phyloP scores from a whole-genome alignment of 2,329 filamentous ascomycete species.

The Herpotrichia juniperi region DNA sequence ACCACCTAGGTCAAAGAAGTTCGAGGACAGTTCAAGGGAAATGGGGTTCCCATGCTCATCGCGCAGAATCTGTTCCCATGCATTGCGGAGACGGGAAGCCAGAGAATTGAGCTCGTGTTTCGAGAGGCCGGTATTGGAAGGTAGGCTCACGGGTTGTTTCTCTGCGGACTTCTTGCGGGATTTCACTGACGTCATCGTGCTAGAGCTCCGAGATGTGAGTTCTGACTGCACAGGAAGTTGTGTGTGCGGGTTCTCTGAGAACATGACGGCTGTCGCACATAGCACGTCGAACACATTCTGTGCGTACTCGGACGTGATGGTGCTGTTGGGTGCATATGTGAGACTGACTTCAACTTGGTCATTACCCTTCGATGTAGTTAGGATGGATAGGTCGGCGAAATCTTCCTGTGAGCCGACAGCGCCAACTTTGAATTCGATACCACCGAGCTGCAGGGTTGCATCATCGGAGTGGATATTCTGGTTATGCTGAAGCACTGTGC shows the following conservation, averaged over 20 bases:
- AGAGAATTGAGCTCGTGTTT: slow-evolving; percentile 28
- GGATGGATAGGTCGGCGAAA: slow-evolving; percentile 40
- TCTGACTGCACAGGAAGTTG: slow-evolving; percentile 32
- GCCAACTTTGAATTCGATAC: slow-evolving; percentile 35
- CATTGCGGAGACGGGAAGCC: slow-evolving; percentile 30
- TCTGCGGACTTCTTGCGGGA: slow-evolving; percentile 29
- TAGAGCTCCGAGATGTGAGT: slow-evolving; percentile 28
- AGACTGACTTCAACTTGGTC: slow-evolving; percentile 35
- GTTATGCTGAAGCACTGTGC: slow-evolving; percentile 41
- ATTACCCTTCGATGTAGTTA: slow-evolving; percentile 28
- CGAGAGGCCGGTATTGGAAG: slow-evolving; percentile 32
- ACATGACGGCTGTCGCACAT: slow-evolving; percentile 31
- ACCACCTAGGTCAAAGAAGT: slow-evolving; percentile 42
- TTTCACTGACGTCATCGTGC: slow-evolving; percentile 29
- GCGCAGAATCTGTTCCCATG: slow-evolving; percentile 39
- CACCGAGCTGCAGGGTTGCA: slow-evolving; percentile 57
- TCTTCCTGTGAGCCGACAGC: slow-evolving; percentile 38
- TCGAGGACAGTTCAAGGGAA: slow-evolving; percentile 28
- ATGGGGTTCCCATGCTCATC: slow-evolving; percentile 27
- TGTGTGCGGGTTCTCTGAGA: slow-evolving; percentile 36
- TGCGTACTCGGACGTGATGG: slow-evolving; percentile 58
- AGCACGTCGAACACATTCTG: slow-evolving; percentile 54
- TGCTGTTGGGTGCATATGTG: slow-evolving; percentile 44
- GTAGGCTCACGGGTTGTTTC: slow-evolving; percentile 28
- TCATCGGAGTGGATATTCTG: slow-evolving; percentile 40